Evolutionary conservation across 495 filamentous ascomycete species (phyloP).

Genomic region (Chaetomidium leptoderma): DNA sequence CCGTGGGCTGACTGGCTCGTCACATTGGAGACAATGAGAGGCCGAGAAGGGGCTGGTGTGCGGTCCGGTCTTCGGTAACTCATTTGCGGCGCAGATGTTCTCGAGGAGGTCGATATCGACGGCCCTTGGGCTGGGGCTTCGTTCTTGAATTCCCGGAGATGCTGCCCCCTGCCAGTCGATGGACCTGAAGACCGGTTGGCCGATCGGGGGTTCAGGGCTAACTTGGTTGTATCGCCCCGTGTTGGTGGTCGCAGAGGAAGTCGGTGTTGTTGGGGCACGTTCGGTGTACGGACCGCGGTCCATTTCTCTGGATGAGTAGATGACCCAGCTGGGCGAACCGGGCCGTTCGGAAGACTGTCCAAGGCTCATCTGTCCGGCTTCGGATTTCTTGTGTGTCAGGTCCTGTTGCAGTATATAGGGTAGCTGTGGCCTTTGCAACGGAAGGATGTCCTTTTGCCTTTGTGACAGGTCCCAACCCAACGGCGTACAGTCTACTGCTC

Average conservation of each 20-base stretch:
- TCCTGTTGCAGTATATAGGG: too few relatives aligned
- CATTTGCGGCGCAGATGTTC: neutral
- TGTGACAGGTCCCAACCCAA: too few relatives aligned
- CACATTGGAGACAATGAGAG: too few relatives aligned
- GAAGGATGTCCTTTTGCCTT: too few relatives aligned
- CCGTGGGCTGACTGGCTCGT: too few relatives aligned
- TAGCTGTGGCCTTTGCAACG: too few relatives aligned
- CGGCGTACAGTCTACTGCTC: neutral
- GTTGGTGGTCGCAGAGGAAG: neutral
- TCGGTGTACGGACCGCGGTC: neutral
- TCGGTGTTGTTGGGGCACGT: too few relatives aligned
- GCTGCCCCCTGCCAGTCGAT: neutral
- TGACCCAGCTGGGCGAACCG: slow-evolving; percentile 26
- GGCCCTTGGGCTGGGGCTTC: neutral
- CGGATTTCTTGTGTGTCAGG: too few relatives aligned
- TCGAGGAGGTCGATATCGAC: too few relatives aligned
- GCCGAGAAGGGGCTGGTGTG: too few relatives aligned
- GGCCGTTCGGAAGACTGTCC: neutral
- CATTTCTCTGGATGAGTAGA: slow-evolving; percentile 12
- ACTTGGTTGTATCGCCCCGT: neutral
- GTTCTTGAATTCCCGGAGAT: neutral
- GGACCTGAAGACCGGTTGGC: neutral
- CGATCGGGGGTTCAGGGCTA: neutral
- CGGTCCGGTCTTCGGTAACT: too few relatives aligned
- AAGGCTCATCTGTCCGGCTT: too few relatives aligned